These are phyloP conservation scores for cucumber (Cucumis sativus) DNA, from an alignment of 306 rosid species.

Conservation along the genomic window Cucumber_9930_V3 NC_026660.2:25039001-25039500, in stretches of 20 bases:
- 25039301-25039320: not conserved
- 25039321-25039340: not conserved
- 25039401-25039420: constrained; percentile 69
- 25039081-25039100: not conserved
- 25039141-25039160: not conserved
- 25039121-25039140: not conserved
- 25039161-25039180: not conserved
- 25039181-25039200: not conserved
- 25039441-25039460: constrained; percentile 69
- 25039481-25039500: constrained; percentile 18
- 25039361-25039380: constrained; percentile 78
- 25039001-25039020: not conserved
- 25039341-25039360: constrained; percentile 24
- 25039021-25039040: not conserved
- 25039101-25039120: not conserved
- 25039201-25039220: not conserved
- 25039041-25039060: not conserved
- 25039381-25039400: constrained; percentile 86
- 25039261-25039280: not conserved
- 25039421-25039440: constrained; percentile 88
- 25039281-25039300: not conserved
- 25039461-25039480: constrained; percentile 77
- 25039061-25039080: not conserved
- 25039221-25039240: constrained; percentile 1
- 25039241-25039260: not conserved